Evolutionary conservation across 2,329 filamentous ascomycete species (phyloP).

Genomic region (Ceratocystis papillata): DNA sequence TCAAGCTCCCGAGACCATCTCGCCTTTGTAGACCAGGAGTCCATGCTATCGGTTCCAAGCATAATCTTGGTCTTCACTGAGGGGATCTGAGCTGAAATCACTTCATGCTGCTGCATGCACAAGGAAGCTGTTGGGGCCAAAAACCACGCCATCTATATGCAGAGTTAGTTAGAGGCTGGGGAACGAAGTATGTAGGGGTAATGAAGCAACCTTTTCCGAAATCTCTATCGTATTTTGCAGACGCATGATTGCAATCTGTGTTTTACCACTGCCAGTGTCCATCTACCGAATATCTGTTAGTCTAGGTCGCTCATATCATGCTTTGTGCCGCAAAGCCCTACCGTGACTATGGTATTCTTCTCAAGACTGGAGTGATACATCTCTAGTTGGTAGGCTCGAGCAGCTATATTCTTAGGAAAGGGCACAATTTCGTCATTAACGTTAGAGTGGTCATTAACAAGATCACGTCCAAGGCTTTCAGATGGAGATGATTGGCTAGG

Average conservation of each 20-base stretch:
- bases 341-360: slow-evolving; percentile 60
- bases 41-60: slow-evolving; percentile 56
- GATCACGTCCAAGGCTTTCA: too few relatives aligned
- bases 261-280: slow-evolving; percentile 73
- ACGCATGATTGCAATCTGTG: slow-evolving; percentile 44
- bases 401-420: slow-evolving; percentile 30
- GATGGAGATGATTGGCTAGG: neutral
- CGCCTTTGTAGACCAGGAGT: slow-evolving; percentile 57
- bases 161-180: slow-evolving; percentile 27
- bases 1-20: slow-evolving; percentile 58
- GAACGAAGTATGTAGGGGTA: slow-evolving; percentile 6
- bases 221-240: slow-evolving; percentile 14
- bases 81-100: slow-evolving; percentile 50
- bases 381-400: slow-evolving; percentile 60
- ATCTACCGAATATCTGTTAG: slow-evolving; percentile 43
- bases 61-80: slow-evolving; percentile 51
- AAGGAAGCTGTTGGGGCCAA: slow-evolving; percentile 58
- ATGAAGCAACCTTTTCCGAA: neutral
- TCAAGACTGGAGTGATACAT: slow-evolving; percentile 62
- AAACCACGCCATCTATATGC: slow-evolving; percentile 56
- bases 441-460: neutral
- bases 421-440: neutral
- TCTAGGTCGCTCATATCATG: slow-evolving; percentile 1
- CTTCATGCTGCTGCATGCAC: slow-evolving; percentile 53
- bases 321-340: slow-evolving; percentile 33